phyloP scores from a whole-genome alignment of 352 stramenopile genomes.

The Phytopythium litorale region DNA sequence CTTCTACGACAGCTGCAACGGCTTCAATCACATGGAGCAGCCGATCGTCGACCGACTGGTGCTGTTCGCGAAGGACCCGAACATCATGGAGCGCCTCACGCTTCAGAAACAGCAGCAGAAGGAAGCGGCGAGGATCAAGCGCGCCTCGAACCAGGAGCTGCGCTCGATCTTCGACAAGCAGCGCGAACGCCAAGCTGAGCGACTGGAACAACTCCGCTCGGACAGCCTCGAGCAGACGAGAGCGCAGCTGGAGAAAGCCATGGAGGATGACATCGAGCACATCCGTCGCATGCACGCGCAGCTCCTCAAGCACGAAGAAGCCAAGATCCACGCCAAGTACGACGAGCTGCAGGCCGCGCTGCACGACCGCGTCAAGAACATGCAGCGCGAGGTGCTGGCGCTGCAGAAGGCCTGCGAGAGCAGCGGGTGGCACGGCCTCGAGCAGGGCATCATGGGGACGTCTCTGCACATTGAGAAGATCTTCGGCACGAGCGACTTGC shows the following conservation, averaged over 20 bases:
- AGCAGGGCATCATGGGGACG: slow-evolving; percentile 47
- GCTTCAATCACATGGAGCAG: slow-evolving; percentile 70
- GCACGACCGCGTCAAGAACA: slow-evolving; percentile 31
- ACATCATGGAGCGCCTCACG: slow-evolving; percentile 46
- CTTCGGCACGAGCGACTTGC: slow-evolving; percentile 69
- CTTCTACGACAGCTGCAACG: slow-evolving; percentile 48
- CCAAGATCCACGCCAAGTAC: slow-evolving; percentile 64
- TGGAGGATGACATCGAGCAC: slow-evolving; percentile 62
- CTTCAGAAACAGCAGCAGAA: slow-evolving; percentile 48
- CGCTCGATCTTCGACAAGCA: slow-evolving; percentile 45
- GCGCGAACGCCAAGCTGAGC: slow-evolving; percentile 24
- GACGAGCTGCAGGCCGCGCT: slow-evolving; percentile 38
- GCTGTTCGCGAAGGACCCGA: slow-evolving; percentile 60
- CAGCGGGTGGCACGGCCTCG: slow-evolving; percentile 48
- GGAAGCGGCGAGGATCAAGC: slow-evolving; percentile 48
- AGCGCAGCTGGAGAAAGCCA: slow-evolving; percentile 33
- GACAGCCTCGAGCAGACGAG: slow-evolving; percentile 41
- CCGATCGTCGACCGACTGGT: slow-evolving; percentile 64
- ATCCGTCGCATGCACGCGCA: slow-evolving; percentile 59
- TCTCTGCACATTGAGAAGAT: slow-evolving; percentile 59
- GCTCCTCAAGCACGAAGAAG: slow-evolving; percentile 48
- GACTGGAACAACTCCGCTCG: slow-evolving; percentile 32
- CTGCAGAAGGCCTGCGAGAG: slow-evolving; percentile 52
- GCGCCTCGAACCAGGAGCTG: slow-evolving; percentile 40
- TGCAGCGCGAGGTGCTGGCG: slow-evolving; percentile 36